Base-by-base conservation (phyloP, 164 flowering plant species). In the Nymphaea thermarum region DNA sequence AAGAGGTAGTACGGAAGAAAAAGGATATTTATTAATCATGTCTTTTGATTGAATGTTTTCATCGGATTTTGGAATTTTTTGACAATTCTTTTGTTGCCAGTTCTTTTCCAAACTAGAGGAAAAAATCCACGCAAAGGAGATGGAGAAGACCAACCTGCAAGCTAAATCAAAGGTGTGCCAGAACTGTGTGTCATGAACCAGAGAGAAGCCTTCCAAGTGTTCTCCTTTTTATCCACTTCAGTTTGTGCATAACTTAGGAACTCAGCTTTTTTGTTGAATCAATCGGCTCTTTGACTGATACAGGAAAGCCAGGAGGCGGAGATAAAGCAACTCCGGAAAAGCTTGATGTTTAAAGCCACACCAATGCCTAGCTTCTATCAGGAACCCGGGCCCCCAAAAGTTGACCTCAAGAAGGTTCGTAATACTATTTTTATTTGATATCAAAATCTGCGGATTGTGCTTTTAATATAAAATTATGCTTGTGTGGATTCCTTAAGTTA, bases 321-420 rank as follows among this genome's bases (percentile, higher is more conserved):
- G 71, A 84, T 91, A 68, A 91, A 82, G 80, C 80, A 82, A 65
- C 79, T 91, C 65, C 81, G 97, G 71, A 86, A 86, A 84, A 87
- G 84, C 78, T 75, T 91, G 84, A 82, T 86, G 64, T 91, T 91
- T 68, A 89, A 86, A 77, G 97, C 97, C 69, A 74, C 85, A 60
- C 93, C 97, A 2, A 87, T 91, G 90, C 97, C 97, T 69, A 85
- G 68, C 73, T 91, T 91, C 81, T 91, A 91, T 69, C 86, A 85
- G 71, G 96, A 91, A 71, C 96, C 96, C 71, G 86, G 66, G 42
- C 75, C 90, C 72, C 90, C 87, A 61, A 89, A 85, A 77, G 81
- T 76, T 73, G 93, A 91, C 70, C 75, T 87, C 65, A 89, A 85
- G 76, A 91, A 91, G 96, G 97, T 91, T 80, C 55, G 7, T 62